Evolutionary conservation across 306 rosid species (phyloP).

Genomic region (Castanopsis chinensis): DNA sequence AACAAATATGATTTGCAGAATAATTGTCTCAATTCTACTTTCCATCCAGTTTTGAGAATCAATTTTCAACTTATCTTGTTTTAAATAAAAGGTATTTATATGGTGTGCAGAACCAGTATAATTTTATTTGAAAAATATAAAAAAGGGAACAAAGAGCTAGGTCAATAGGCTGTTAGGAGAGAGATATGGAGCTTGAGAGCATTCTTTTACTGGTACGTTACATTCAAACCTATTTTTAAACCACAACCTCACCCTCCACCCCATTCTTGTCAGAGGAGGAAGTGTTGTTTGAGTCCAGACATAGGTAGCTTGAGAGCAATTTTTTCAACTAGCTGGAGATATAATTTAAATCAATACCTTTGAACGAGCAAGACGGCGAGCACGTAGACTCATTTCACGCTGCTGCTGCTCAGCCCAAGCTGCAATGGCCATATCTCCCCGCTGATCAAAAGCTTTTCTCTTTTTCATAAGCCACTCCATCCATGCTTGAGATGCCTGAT

Average conservation of each 20-base stretch:
- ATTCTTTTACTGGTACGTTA: too few species aligned
- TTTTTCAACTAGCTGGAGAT: not conserved
- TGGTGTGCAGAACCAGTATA: not conserved
- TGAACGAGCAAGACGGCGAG: slow-evolving; percentile 84
- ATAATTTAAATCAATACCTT: slow-evolving; percentile 50
- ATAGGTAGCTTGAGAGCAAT: too few species aligned
- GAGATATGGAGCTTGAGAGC: not conserved
- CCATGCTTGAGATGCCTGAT: slow-evolving; percentile 97
- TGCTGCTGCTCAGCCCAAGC: slow-evolving; percentile 99
- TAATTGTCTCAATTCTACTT: too few species aligned
- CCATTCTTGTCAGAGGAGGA: too few species aligned
- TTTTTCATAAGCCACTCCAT: slow-evolving; percentile 95
- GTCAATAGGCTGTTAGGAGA: not conserved
- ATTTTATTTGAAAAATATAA: not conserved
- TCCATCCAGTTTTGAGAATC: too few species aligned
- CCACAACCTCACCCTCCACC: too few species aligned
- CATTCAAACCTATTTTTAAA: too few species aligned
- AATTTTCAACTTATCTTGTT: too few species aligned
- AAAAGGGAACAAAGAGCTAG: not conserved
- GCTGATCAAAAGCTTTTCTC: slow-evolving; percentile 90
- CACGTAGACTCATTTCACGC: slow-evolving; percentile 74
- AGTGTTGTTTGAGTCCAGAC: too few species aligned
- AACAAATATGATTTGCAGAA: too few species aligned
- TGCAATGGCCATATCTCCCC: slow-evolving; percentile 93
- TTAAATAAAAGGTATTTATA: not conserved